Evolutionary conservation across 257 asterid species (phyloP).

Genomic region (Plectranthus barbatus): DNA sequence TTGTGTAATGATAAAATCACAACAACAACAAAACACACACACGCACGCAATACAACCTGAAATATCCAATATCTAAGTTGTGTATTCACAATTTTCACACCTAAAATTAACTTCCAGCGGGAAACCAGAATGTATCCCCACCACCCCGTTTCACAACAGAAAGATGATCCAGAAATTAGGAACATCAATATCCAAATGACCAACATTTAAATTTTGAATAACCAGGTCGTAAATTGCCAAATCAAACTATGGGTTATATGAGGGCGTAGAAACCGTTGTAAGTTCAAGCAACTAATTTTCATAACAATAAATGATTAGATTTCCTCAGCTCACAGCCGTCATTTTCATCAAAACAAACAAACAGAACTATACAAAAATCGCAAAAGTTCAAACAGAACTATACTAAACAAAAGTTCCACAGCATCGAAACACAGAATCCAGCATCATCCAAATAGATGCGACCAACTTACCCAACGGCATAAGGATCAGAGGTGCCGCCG

Average conservation of each 20-base stretch:
- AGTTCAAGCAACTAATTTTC: neutral
- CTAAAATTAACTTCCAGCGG: neutral
- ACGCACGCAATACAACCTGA: neutral
- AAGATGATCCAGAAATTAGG: neutral
- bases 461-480: constrained; percentile 54
- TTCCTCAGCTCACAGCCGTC: neutral
- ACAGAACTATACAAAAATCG: neutral
- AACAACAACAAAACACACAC: no score
- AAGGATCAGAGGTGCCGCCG: constrained; percentile 74
- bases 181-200: constrained; percentile 6
- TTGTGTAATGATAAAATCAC: neutral
- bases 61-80: neutral
- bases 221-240: neutral
- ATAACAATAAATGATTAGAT: neutral
- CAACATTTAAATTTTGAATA: constrained; percentile 3
- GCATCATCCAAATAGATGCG: neutral
- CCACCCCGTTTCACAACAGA: neutral
- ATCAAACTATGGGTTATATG: neutral
- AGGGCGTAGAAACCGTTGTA: constrained; percentile 9
- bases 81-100: no score
- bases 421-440: neutral
- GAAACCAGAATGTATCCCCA: no score
- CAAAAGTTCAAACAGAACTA: neutral
- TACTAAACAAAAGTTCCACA: constrained; percentile 3
- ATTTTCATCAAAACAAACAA: neutral